These are phyloP conservation scores for Peronospora farinosa DNA, from an alignment of 352 stramenopile genomes.

Conservation along the genomic window DNA sequence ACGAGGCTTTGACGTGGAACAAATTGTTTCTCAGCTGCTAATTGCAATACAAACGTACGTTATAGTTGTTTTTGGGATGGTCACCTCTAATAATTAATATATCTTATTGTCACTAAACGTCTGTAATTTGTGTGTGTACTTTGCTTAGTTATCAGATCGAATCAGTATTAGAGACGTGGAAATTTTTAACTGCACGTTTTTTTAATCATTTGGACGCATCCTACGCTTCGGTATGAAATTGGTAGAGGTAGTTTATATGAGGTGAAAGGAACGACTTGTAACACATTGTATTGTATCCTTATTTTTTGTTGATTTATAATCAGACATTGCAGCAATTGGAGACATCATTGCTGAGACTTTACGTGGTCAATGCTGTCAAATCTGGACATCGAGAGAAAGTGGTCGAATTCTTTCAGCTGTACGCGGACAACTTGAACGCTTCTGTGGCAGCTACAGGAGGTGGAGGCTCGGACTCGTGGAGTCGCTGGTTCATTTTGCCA, in stretches of 20 bases:
- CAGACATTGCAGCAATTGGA: constrained; percentile 67
- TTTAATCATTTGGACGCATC: constrained; percentile 73
- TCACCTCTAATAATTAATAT: not conserved
- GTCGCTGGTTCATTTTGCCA: constrained; percentile 77
- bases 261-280: too few relatives aligned
- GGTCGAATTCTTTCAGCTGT: constrained; percentile 62
- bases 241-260: not conserved
- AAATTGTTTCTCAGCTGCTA: constrained; percentile 68
- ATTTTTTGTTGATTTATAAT: not conserved
- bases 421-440: constrained; percentile 64
- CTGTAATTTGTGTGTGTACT: constrained; percentile 4
- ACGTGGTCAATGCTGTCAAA: constrained; percentile 75
- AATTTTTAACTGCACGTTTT: constrained; percentile 71
- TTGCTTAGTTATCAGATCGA: constrained; percentile 63
- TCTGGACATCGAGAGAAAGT: constrained; percentile 59
- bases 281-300: too few relatives aligned
- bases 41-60: constrained; percentile 48
- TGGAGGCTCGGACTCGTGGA: constrained; percentile 44
- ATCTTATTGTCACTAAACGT: constrained; percentile 4
- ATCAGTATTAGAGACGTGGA: constrained; percentile 71
- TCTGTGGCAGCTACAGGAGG: constrained; percentile 21
- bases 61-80: too few relatives aligned
- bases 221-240: constrained; percentile 44
- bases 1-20: constrained; percentile 71
- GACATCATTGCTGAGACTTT: constrained; percentile 60